Conservation (phyloP, 352 stramenopile species). For the Phytophthora sojae region DNA sequence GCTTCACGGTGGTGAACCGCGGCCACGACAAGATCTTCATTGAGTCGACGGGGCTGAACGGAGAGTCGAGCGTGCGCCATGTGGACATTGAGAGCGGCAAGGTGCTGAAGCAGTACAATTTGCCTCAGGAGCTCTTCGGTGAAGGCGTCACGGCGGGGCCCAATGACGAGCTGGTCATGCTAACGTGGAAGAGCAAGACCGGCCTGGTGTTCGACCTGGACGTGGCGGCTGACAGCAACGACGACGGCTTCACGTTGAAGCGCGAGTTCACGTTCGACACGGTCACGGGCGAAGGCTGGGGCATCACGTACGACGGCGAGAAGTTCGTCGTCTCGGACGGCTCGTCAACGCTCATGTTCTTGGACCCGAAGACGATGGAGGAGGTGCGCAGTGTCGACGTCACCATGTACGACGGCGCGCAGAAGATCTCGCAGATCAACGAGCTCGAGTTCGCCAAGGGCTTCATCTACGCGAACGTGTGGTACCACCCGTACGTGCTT, state of each 20-base stretch:
- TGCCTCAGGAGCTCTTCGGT: slow-evolving; percentile 81
- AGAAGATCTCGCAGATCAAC: slow-evolving; percentile 86
- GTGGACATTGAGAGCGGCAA: slow-evolving; percentile 89
- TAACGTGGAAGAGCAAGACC: slow-evolving; percentile 92
- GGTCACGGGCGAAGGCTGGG: slow-evolving; percentile 91
- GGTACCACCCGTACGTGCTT: slow-evolving; percentile 92
- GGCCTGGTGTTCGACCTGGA: slow-evolving; percentile 90
- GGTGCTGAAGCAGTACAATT: slow-evolving; percentile 71
- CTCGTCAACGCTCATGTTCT: slow-evolving; percentile 91
- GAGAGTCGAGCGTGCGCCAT: slow-evolving; percentile 86
- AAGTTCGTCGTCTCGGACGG: slow-evolving; percentile 90
- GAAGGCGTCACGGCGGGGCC: slow-evolving; percentile 90
- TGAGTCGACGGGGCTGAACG: slow-evolving; percentile 92
- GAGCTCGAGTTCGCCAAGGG: slow-evolving; percentile 94
- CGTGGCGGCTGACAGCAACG: slow-evolving; percentile 30
- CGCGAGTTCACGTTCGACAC: slow-evolving; percentile 84
- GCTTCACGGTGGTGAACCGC: slow-evolving; percentile 66
- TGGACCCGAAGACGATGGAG: slow-evolving; percentile 84
- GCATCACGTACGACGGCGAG: slow-evolving; percentile 86
- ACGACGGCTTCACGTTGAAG: slow-evolving; percentile 39
- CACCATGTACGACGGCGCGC: slow-evolving; percentile 44
- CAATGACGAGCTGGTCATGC: slow-evolving; percentile 83
- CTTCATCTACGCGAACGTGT: slow-evolving; percentile 95
- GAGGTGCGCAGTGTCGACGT: slow-evolving; percentile 80
- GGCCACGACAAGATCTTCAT: slow-evolving; percentile 84